A percentile compares a stretch with the other conserved stretches of the same genome.
phyloP scores from a whole-genome alignment of 2,329 filamentous ascomycete species.

The Phyllosticta ampelicida region DNA sequence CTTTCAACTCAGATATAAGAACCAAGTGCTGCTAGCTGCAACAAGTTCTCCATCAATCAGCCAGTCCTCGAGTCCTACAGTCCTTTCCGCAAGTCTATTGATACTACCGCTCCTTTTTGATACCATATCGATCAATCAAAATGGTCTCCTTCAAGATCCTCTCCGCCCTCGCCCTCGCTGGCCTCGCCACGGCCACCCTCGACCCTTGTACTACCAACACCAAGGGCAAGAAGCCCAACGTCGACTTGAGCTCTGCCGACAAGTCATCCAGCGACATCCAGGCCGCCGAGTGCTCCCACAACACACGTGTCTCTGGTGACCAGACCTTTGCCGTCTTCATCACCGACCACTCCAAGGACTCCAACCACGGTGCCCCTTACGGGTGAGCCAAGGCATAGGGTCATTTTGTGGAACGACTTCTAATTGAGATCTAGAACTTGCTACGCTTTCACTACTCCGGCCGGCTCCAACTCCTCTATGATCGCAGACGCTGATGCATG shows the following conservation, averaged over 20 bases:
- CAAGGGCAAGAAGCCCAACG: conserved; percentile 22
- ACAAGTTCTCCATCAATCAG: background rate
- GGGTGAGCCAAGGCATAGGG: conserved; percentile 16
- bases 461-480: background rate
- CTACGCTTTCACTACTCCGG: conserved; percentile 4
- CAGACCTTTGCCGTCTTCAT: conserved; percentile 33
- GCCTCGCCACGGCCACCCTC: conserved; percentile 23
- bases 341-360: conserved; percentile 38
- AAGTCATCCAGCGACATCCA: conserved; percentile 29
- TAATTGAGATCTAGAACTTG: conserved; percentile 21
- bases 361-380: conserved; percentile 35
- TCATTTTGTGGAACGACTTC: background rate
- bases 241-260: conserved; percentile 14
- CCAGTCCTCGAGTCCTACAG: background rate
- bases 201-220: conserved; percentile 28
- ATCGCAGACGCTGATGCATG: background rate
- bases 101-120: background rate
- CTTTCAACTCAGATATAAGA: background rate
- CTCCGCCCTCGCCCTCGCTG: conserved; percentile 10
- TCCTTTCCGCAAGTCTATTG: background rate
- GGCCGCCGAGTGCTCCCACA: conserved; percentile 34
- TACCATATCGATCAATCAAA: background rate
- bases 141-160: conserved; percentile 7
- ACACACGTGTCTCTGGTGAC: conserved; percentile 25
- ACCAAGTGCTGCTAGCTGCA: background rate